Evolutionary conservation across 768 basidiomycete genomes (phyloP).

Genomic region (Boletus edulis): DNA sequence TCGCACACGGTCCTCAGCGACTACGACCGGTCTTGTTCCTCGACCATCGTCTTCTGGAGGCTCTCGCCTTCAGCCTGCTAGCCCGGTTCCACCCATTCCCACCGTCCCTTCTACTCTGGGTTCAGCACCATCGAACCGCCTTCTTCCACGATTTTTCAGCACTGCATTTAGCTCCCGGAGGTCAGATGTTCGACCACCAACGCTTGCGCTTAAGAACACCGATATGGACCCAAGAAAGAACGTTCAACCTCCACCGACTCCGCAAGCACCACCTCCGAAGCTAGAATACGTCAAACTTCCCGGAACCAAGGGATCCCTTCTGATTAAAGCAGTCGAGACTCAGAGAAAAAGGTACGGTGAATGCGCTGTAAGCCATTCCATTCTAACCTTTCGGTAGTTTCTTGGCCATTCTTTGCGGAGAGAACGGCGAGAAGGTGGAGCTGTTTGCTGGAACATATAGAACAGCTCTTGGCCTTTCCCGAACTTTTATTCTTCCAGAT

Average conservation of each 20-base stretch:
- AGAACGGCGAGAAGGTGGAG: constrained; percentile 91
- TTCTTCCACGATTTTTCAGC: constrained; percentile 68
- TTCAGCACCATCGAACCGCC: constrained; percentile 50
- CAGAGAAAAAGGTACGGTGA: constrained; percentile 72
- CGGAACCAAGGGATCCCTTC: constrained; percentile 80
- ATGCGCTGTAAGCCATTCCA: not conserved
- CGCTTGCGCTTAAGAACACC: constrained; percentile 33
- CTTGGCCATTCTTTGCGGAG: constrained; percentile 89
- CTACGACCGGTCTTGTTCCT: constrained; percentile 10
- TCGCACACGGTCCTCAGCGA: constrained; percentile 13
- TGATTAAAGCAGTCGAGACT: constrained; percentile 88
- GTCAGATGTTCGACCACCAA: constrained; percentile 51
- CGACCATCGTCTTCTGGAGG: constrained; percentile 38
- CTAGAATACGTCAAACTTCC: constrained; percentile 91
- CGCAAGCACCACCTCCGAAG: constrained; percentile 72
- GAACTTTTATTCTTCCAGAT: constrained; percentile 90
- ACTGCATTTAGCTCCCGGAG: constrained; percentile 60
- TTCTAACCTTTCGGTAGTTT: constrained; percentile 49
- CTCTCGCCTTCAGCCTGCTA: constrained; percentile 21
- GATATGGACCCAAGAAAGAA: constrained; percentile 42
- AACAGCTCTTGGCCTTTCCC: constrained; percentile 86
- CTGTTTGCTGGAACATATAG: constrained; percentile 89
- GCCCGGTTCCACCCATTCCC: constrained; percentile 19
- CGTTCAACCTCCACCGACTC: constrained; percentile 32
- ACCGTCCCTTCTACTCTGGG: constrained; percentile 31